A percentile compares a stretch with the other conserved stretches of the same genome.
Evolutionary conservation across 2,329 filamentous ascomycete species (phyloP).

Genomic region (Ramularia collo-cygni): DNA sequence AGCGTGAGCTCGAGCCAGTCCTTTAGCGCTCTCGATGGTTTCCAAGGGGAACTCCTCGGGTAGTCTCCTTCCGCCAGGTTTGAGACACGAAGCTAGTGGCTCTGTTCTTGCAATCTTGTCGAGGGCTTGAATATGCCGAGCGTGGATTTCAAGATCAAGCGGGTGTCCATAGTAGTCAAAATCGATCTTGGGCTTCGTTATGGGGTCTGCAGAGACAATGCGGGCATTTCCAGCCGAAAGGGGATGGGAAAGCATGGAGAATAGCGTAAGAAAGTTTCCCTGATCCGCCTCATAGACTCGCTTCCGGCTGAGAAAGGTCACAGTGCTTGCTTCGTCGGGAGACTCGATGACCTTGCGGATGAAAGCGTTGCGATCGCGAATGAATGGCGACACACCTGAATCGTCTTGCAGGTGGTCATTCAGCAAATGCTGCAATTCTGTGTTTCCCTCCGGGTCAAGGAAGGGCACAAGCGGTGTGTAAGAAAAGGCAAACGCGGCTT

Average conservation of each 20-base stretch:
- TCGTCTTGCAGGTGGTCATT: too few relatives aligned
- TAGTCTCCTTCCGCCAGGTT: constrained; percentile 11
- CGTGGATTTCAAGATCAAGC: constrained; percentile 25
- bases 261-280: constrained; percentile 20
- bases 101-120: constrained; percentile 37
- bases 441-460: too few relatives aligned
- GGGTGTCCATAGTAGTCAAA: constrained; percentile 27
- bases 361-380: constrained; percentile 13
- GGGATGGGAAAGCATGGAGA: constrained; percentile 21
- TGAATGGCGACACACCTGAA: too few relatives aligned
- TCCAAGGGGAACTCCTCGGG: constrained; percentile 3
- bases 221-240: constrained; percentile 24
- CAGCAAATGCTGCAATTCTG: too few relatives aligned
- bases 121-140: constrained; percentile 26
- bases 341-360: constrained; percentile 11
- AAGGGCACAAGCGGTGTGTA: too few relatives aligned
- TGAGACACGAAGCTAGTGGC: constrained; percentile 29
- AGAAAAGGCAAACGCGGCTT: too few relatives aligned
- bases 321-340: constrained; percentile 19
- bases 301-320: constrained; percentile 13
- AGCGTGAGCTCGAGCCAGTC: constrained; percentile 8
- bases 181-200: constrained; percentile 19
- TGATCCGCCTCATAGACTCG: constrained; percentile 3
- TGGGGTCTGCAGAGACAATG: constrained; percentile 17
- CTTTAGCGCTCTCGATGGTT: constrained; percentile 19